Evolutionary conservation across 345 rosid species (phyloP), one percentile per base, ranked within the genome.

Genomic region (Crucihimalaya himalaica): DNA sequence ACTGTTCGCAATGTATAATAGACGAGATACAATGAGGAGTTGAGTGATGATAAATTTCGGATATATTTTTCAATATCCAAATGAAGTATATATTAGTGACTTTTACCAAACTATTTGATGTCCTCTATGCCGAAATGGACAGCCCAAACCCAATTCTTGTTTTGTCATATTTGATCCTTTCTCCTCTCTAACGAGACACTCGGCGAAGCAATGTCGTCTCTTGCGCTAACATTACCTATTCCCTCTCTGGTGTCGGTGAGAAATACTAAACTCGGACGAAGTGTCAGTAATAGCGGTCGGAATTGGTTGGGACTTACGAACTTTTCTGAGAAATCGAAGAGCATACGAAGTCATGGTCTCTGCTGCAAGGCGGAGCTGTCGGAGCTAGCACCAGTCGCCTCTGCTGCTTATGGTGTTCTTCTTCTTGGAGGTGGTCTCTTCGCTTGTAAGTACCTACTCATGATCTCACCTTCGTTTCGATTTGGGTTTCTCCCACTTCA

Each of bases 381-480:
- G 3, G 97, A 88, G 68, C 80, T 88, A 46, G 93, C 91, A 25
- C 89, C 95, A 0, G 83, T 70, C 20, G 79, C 86, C 15, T 84
- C 95, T 55, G 90, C 90, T 43, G 79, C 86, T 50, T 93, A 93
- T 60, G 98, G 93, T 21, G 59, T 60, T 47, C 79, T 90, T 34
- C 93, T 93, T 27, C 72, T 90, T 50, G 82, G 87, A 42, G 96
- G 97, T 52, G 96, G 96, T 58, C 82, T 88, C 80, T 88, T 86
- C 71, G 96, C 97, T 55, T 88, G 97, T 93, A 84, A 65, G 78
- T 66, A 40, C 50, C 47, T 29, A 56, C n/a, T 42, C 47, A 32
- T 46, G 16, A 21, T 9, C 6, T 32, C 34, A 31, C 8, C 11
- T 10, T 0, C 2, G 39, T 10, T 35, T 35, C 4, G 12, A 2